phyloP scores from a whole-genome alignment of 1,284 basidiomycete species.

The Sporisorium scitamineum region DNA sequence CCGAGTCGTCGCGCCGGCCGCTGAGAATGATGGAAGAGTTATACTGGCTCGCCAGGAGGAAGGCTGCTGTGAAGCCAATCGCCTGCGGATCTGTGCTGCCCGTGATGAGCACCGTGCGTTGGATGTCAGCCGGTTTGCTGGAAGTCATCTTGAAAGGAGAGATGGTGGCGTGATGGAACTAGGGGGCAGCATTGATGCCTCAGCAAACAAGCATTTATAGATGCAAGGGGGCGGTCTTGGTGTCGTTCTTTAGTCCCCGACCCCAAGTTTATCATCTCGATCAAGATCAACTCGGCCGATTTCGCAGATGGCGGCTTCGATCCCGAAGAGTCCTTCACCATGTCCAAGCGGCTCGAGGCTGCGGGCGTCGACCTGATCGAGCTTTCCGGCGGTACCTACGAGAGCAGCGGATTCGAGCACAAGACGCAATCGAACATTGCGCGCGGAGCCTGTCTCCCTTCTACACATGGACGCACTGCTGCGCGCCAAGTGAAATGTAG shows the following conservation, averaged over 20 bases:
- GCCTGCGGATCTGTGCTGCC: slow-evolving; percentile 16
- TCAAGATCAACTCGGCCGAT: slow-evolving; percentile 88
- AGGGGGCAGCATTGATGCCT: neutral
- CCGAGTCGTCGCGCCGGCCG: slow-evolving; percentile 8
- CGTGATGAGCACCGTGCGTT: slow-evolving; percentile 18
- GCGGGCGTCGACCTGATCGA: slow-evolving; percentile 81
- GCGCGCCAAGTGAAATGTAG: neutral
- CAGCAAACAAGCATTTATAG: neutral
- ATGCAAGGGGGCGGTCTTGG: too few relatives aligned
- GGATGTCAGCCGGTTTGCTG: neutral
- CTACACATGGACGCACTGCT: neutral
- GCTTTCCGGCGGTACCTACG: slow-evolving; percentile 87
- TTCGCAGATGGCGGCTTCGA: slow-evolving; percentile 75
- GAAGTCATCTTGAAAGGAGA: neutral
- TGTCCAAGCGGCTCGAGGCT: slow-evolving; percentile 71
- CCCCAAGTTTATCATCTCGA: slow-evolving; percentile 78
- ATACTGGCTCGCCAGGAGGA: slow-evolving; percentile 8
- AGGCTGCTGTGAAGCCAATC: slow-evolving; percentile 23
- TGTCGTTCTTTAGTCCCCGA: too few relatives aligned
- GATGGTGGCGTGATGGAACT: neutral
- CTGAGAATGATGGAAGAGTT: slow-evolving; percentile 11
- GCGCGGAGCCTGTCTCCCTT: too few relatives aligned
- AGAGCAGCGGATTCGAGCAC: slow-evolving; percentile 76
- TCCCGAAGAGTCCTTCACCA: slow-evolving; percentile 75
- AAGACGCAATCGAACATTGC: slow-evolving; percentile 64